phyloP scores from a whole-genome alignment of 78 protist genomes.

The Speleostelium caveatum region DNA sequence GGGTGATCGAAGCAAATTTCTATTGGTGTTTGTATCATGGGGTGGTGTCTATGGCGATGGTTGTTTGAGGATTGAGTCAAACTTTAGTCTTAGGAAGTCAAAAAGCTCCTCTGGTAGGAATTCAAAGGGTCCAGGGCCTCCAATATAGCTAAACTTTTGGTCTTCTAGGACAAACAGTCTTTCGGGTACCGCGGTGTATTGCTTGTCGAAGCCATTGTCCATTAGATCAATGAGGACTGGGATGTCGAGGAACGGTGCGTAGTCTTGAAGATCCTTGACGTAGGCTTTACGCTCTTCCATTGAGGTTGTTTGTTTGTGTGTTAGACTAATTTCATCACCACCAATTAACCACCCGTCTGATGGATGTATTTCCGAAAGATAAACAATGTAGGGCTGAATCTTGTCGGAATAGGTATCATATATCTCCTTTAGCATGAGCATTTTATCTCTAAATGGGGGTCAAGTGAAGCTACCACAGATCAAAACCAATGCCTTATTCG shows the following conservation, averaged over 20 bases:
- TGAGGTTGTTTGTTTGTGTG: conserved; percentile 42
- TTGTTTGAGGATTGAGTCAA: neutral
- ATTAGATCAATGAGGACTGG: conserved; percentile 61
- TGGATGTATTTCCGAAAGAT: conserved; percentile 66
- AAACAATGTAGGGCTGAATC: conserved; percentile 27
- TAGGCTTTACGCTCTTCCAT: conserved; percentile 31
- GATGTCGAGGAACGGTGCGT: conserved; percentile 11
- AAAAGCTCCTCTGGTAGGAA: conserved; percentile 52
- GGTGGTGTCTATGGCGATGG: neutral
- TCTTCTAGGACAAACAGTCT: conserved; percentile 41
- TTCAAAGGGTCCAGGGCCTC: conserved; percentile 72
- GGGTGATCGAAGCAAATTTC: no score
- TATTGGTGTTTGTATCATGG: no score
- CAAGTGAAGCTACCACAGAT: conserved; percentile 63
- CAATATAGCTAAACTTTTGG: conserved; percentile 47
- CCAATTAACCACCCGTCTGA: conserved; percentile 66
- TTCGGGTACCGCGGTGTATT: conserved; percentile 68
- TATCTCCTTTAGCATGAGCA: conserved; percentile 47
- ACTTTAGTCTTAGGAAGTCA: conserved; percentile 21
- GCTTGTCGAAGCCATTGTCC: conserved; percentile 27
- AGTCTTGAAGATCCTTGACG: conserved; percentile 32
- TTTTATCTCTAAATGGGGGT: conserved; percentile 70
- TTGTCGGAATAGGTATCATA: neutral
- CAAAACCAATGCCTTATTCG: conserved; percentile 14
- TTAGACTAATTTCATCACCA: conserved; percentile 35